Conservation (phyloP, 2,329 filamentous ascomycete genomes). For the Sphaerulina populicola region DNA sequence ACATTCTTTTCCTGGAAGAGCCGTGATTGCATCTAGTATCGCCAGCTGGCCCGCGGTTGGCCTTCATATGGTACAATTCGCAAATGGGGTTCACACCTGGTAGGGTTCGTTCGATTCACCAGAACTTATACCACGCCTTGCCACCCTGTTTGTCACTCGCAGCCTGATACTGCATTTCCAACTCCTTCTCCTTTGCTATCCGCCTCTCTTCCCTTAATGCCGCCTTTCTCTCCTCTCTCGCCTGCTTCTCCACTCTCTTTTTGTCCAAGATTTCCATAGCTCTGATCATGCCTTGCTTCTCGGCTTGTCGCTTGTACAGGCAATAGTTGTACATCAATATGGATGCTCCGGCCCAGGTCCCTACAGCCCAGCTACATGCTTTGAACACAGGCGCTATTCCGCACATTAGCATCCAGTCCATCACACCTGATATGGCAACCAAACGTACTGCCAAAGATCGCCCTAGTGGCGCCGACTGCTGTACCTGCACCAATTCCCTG, state of each 20-base stretch:
- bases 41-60: no score
- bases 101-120: conserved; percentile 19
- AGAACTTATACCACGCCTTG: conserved; percentile 33
- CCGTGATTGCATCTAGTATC: no score
- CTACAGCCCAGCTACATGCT: conserved; percentile 79
- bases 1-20: no score
- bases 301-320: conserved; percentile 62
- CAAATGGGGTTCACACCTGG: no score
- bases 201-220: conserved; percentile 34
- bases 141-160: conserved; percentile 22
- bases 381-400: conserved; percentile 51
- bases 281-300: conserved; percentile 74
- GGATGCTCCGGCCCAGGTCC: conserved; percentile 62
- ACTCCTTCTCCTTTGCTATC: conserved; percentile 38
- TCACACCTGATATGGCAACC: background rate
- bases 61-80: no score
- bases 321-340: conserved; percentile 75
- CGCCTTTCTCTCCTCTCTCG: conserved; percentile 40
- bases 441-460: conserved; percentile 62
- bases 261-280: conserved; percentile 73
- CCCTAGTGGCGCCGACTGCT: conserved; percentile 63
- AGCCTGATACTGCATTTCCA: conserved; percentile 31
- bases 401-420: conserved; percentile 9
- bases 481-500: conserved; percentile 76
- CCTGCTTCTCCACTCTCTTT: conserved; percentile 57